Evolutionary conservation across 345 rosid genomes (phyloP).

Genomic region (Salix exigua): DNA sequence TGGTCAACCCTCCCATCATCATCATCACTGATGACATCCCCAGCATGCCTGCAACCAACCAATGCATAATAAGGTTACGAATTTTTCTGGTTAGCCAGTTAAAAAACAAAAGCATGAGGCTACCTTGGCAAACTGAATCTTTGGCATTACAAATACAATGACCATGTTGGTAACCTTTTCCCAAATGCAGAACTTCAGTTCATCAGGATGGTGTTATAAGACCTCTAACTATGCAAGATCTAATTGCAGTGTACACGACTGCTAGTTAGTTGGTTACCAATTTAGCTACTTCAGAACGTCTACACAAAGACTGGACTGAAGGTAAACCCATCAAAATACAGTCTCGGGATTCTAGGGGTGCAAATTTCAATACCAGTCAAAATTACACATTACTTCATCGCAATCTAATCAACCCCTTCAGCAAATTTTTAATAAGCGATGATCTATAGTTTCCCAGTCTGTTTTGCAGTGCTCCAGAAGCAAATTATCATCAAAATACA

Average conservation of each 20-base stretch:
- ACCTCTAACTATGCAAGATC: background rate
- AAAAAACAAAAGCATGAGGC: background rate
- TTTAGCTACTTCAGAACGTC: background rate
- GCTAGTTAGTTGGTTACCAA: background rate
- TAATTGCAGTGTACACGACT: background rate
- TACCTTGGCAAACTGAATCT: background rate
- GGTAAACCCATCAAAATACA: background rate
- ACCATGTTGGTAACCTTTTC: background rate
- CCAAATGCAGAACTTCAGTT: background rate
- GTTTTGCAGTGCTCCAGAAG: background rate
- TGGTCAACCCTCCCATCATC: conserved; percentile 46
- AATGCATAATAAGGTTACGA: background rate
- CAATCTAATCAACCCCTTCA: background rate
- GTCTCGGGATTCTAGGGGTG: background rate
- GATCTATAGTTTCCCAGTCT: background rate
- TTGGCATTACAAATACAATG: background rate
- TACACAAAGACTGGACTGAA: background rate
- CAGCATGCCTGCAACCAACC: conserved; percentile 62
- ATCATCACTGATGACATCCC: conserved; percentile 63
- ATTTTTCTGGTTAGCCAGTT: background rate
- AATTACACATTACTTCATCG: background rate
- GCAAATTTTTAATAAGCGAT: background rate
- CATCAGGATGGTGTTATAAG: background rate
- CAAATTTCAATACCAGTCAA: background rate
- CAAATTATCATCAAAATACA: background rate